Evolutionary conservation across 345 rosid species (phyloP).

Genomic region (Sisymbrium irio): DNA sequence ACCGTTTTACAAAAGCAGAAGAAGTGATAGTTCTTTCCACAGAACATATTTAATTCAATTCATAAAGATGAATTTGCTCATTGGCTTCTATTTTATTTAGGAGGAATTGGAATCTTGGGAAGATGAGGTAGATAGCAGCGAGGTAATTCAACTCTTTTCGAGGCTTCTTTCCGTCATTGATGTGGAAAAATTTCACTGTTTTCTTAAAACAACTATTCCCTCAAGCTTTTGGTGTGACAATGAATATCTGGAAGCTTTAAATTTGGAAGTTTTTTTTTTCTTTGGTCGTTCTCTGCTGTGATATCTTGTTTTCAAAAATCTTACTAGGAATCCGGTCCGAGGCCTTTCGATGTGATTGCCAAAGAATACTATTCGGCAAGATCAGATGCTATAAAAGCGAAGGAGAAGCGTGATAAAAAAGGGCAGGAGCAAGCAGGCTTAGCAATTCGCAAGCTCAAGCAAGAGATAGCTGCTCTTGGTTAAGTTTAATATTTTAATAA

Average conservation of each 20-base stretch:
- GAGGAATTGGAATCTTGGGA: constrained; percentile 75
- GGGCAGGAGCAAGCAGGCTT: constrained; percentile 69
- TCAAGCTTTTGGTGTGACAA: not conserved
- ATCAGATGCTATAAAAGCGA: constrained; percentile 71
- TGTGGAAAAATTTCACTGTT: not conserved
- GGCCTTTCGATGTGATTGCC: constrained; percentile 63
- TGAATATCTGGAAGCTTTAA: constrained; percentile 12
- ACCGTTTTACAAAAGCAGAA: not conserved
- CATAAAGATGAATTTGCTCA: not conserved
- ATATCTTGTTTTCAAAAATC: constrained; percentile 14
- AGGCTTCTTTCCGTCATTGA: not conserved
- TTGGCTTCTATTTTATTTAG: constrained; percentile 36
- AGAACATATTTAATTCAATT: not conserved
- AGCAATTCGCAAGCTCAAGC: constrained; percentile 76
- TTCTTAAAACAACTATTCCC: not conserved
- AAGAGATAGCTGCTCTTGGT: constrained; percentile 86
- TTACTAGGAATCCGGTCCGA: constrained; percentile 52
- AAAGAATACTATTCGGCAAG: constrained; percentile 70
- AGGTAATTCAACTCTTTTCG: constrained; percentile 42
- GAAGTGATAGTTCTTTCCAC: not conserved
- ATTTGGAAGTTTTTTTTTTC: not conserved
- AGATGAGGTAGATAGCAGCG: constrained; percentile 41
- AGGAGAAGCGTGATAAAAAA: constrained; percentile 64
- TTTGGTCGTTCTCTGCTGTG: not conserved
- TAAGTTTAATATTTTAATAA: constrained; percentile 25